Conservation (phyloP, 306 rosid genomes). For the Cucurbita ficifolia region DNA sequence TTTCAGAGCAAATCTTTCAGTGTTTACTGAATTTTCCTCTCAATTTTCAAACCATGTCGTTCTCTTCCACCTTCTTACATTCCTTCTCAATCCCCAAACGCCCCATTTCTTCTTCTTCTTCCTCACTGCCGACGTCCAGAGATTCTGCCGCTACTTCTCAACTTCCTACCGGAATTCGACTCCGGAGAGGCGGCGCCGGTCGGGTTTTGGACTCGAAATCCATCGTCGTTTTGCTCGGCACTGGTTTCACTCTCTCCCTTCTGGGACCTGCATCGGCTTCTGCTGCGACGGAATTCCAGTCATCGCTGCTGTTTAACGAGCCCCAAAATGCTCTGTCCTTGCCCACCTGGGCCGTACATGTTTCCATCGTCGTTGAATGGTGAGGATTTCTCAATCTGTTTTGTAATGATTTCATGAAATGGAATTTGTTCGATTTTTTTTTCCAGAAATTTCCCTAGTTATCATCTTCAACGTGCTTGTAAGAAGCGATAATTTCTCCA, state of each 20-base stretch:
- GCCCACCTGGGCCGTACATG: slow-evolving; percentile 92
- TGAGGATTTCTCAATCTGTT: slow-evolving; percentile 4
- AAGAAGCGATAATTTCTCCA: no score
- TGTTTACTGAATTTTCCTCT: neutral
- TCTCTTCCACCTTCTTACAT: slow-evolving; percentile 5
- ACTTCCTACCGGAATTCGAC: neutral
- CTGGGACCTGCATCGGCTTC: slow-evolving; percentile 40
- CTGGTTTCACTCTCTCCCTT: slow-evolving; percentile 28
- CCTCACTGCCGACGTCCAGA: neutral
- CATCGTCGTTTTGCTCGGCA: slow-evolving; percentile 29
- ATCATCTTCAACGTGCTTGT: no score
- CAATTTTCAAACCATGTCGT: slow-evolving; percentile 5
- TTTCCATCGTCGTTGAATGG: slow-evolving; percentile 88
- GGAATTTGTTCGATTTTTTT: no score
- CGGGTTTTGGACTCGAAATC: slow-evolving; percentile 4
- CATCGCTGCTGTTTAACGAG: slow-evolving; percentile 37
- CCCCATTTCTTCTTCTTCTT: neutral
- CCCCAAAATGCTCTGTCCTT: slow-evolving; percentile 86
- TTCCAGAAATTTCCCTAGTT: no score
- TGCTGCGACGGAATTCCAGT: slow-evolving; percentile 32
- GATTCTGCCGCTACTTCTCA: neutral
- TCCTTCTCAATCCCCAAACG: neutral
- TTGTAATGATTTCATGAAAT: neutral
- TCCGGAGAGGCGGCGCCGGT: neutral
- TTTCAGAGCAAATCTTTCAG: neutral